Base-by-base conservation (phyloP, 1,139 yeast species). In the Citeromyces hawaiiensis region DNA sequence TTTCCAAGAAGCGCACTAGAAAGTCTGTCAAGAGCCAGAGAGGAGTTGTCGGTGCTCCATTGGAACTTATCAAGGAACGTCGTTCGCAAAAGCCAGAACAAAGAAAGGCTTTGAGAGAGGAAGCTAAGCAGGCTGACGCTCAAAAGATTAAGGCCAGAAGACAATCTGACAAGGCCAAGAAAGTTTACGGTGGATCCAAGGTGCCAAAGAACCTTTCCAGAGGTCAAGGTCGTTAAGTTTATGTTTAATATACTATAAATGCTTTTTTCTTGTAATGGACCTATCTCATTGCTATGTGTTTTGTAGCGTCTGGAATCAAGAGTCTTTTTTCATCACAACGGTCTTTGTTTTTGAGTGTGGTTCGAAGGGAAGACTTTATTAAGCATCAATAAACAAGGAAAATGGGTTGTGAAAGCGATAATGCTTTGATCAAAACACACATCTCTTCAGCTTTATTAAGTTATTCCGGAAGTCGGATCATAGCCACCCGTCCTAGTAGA, bases 11-110 rank as follows among this genome's bases (percentile, higher is more conserved):
- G 83, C 86, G 96, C 74, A 57, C 93, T 59, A 91, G 96, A 80
- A 88, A 86, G 79, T 69, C 96, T 63, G 93, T 88, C 71, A 91
- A 93, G 83, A 78, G 82, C 71, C 96, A 88, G 76, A 91, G 98
- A 81, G 96, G 94, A 53, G 82, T 91, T 65, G 97, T 88, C 57
- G 98, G 99, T 79, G 98, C 97, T 66, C 83, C 97, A 62, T 77
- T 91, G 61, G 98, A 91, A 57, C 83, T 86, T 67, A 91, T 91
- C 75, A 87, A 85, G 76, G 96, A 91, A 78, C 86, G 94, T 81
- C 87, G 97, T 75, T 61, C 83, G 59, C 75, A 78, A 68, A 85
- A 88, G 74, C 96, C 98, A 66, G 91, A 88, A 68, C 91, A 82
- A 64, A 93, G 96, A 79, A 85, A 87, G 79, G 95, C 95, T 60